These are phyloP conservation scores for Epithemia pelagica DNA, from an alignment of 108 stramenopile species.

Conservation along the genomic window DNA sequence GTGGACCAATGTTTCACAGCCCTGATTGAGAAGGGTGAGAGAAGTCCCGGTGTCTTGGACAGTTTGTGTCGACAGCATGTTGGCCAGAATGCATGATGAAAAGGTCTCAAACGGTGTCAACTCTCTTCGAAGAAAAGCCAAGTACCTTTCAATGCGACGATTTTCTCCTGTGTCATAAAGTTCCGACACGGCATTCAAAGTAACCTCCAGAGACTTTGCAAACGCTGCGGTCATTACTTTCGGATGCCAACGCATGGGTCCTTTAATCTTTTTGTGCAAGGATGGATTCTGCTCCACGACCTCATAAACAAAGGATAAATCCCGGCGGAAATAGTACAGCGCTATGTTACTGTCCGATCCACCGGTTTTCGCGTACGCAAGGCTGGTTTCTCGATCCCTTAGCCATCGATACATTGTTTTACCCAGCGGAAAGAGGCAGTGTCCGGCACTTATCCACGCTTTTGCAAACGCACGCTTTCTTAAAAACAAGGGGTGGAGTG, in stretches of 20 bases:
- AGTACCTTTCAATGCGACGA: not conserved
- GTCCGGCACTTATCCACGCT: not conserved
- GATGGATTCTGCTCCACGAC: not conserved
- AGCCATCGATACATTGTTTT: not conserved
- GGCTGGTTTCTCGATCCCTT: not conserved
- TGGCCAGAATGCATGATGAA: not conserved
- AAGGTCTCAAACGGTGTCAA: not conserved
- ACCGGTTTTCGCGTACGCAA: not conserved
- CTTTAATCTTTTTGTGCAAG: not conserved
- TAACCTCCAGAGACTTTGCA: not conserved
- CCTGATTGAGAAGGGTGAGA: not conserved
- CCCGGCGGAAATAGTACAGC: too few relatives aligned
- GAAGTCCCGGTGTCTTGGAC: not conserved
- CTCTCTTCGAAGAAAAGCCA: not conserved
- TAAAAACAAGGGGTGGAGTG: not conserved
- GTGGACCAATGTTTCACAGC: not conserved
- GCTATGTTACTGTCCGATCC: too few relatives aligned
- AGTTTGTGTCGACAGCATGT: slow-evolving; percentile 1
- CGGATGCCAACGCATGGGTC: not conserved
- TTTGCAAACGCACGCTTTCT: not conserved
- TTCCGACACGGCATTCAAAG: not conserved
- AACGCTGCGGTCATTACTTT: slow-evolving; percentile 1
- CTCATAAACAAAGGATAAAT: not conserved
- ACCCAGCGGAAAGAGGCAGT: not conserved
- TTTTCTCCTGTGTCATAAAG: not conserved